A percentile compares a stretch with the other conserved stretches of the same genome.
Evolutionary conservation across 2,329 filamentous ascomycete genomes (phyloP).

Genomic region (Pseudogymnoascus destructans): DNA sequence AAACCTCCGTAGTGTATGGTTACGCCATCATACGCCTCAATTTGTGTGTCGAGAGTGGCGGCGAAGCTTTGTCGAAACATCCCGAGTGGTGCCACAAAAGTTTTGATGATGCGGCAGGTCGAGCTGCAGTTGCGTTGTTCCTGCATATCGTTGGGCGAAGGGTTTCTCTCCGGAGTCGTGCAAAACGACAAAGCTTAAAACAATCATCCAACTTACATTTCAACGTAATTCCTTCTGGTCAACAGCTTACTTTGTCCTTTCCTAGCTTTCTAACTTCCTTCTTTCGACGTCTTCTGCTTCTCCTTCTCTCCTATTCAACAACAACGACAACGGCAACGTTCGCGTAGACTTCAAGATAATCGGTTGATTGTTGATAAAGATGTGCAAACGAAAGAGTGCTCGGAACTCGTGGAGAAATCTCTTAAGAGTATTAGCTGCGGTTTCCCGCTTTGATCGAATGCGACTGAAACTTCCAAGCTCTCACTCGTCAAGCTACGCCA

Average conservation of each 20-base stretch:
- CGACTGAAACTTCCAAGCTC: constrained; percentile 8
- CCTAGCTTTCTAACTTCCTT: constrained; percentile 2
- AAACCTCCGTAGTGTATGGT: background rate
- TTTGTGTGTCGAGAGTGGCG: background rate
- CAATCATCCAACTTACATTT: constrained; percentile 5
- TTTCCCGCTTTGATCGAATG: constrained; percentile 10
- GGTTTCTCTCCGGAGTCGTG: background rate
- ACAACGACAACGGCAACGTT: constrained; percentile 7
- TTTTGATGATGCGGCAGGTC: constrained; percentile 4
- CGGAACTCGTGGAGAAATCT: constrained; percentile 10
- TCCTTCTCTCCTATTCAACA: constrained; percentile 9
- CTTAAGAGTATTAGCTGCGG: constrained; percentile 10
- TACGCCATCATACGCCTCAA: background rate
- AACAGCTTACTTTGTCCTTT: constrained; percentile 4
- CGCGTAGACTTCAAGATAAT: constrained; percentile 1
- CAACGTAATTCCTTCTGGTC: constrained; percentile 5
- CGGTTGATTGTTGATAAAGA: constrained; percentile 8
- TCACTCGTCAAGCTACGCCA: constrained; percentile 15
- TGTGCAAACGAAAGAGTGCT: constrained; percentile 7
- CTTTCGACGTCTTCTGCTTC: constrained; percentile 3
- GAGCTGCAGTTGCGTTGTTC: constrained; percentile 6
- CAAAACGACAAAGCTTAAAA: constrained; percentile 5
- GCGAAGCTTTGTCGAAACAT: background rate
- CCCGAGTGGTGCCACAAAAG: constrained; percentile 2
- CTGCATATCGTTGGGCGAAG: background rate